phyloP scores from a whole-genome alignment of 352 stramenopile genomes.

The Globisporangium sylvaticum region DNA sequence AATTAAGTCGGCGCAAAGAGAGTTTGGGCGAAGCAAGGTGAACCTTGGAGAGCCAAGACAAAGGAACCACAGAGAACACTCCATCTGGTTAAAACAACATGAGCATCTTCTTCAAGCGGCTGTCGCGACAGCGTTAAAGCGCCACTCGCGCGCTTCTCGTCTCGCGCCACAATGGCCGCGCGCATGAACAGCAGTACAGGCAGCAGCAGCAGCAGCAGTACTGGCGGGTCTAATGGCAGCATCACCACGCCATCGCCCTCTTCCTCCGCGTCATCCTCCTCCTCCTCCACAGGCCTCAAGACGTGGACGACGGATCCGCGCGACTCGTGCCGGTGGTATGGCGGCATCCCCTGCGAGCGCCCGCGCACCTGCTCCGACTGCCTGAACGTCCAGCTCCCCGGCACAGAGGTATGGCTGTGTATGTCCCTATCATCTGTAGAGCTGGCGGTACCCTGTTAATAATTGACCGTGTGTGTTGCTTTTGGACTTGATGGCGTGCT shows the following conservation, averaged over 20 bases:
- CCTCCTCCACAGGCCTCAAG: background rate
- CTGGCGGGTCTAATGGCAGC: background rate
- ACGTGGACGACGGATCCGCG: conserved; percentile 4
- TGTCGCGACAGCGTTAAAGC: background rate
- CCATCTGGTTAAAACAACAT: too few relatives aligned
- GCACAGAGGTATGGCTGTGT: conserved; percentile 21
- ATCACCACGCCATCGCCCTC: background rate
- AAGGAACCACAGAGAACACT: too few relatives aligned
- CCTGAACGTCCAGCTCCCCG: conserved; percentile 28
- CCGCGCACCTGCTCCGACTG: conserved; percentile 30
- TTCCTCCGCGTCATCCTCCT: background rate
- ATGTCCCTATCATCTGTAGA: background rate
- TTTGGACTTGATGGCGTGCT: background rate
- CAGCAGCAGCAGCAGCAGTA: background rate
- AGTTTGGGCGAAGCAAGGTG: too few relatives aligned
- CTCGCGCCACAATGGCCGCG: background rate
- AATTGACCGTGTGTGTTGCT: too few relatives aligned
- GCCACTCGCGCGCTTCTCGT: background rate
- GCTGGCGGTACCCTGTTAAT: too few relatives aligned
- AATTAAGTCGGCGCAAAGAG: too few relatives aligned
- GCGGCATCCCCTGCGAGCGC: conserved; percentile 8
- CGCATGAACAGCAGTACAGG: background rate
- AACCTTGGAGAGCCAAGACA: too few relatives aligned
- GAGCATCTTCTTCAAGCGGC: background rate
- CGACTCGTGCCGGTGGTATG: conserved; percentile 26